Percentiles rank a stretch among this genome's conserved stretches.
phyloP scores from a whole-genome alignment of 768 basidiomycete genomes.

The Cantharellus anzutake region DNA sequence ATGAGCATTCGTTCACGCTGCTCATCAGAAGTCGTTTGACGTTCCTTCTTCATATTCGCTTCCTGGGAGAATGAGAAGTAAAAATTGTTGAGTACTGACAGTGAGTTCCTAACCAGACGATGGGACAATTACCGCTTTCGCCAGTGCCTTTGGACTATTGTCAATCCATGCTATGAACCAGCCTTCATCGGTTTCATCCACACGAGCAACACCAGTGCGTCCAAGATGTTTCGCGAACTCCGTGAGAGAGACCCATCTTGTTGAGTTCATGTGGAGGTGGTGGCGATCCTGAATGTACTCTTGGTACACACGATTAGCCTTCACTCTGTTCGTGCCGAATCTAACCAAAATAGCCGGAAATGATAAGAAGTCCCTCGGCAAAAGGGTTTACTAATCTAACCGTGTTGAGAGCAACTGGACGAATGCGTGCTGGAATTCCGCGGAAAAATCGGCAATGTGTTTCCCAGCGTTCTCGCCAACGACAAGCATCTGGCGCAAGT shows the following conservation, averaged over 20 bases:
- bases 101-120: neutral
- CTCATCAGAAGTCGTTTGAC: slow-evolving; percentile 81
- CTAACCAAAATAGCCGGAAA: neutral
- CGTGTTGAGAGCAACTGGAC: slow-evolving; percentile 75
- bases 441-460: slow-evolving; percentile 81
- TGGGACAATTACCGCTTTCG: slow-evolving; percentile 46
- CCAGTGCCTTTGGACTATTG: slow-evolving; percentile 83
- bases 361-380: neutral
- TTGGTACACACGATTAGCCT: slow-evolving; percentile 90
- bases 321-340: slow-evolving; percentile 54
- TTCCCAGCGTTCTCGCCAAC: slow-evolving; percentile 86
- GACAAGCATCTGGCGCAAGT: slow-evolving; percentile 91
- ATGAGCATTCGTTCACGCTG: slow-evolving; percentile 81
- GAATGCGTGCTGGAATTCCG: slow-evolving; percentile 80
- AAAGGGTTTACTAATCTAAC: slow-evolving; percentile 20
- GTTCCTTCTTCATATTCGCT: slow-evolving; percentile 78
- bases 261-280: slow-evolving; percentile 97
- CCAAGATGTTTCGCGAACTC: slow-evolving; percentile 88
- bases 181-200: slow-evolving; percentile 97
- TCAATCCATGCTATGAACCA: slow-evolving; percentile 98
- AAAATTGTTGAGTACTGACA: neutral
- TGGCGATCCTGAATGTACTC: slow-evolving; percentile 89
- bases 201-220: slow-evolving; percentile 64
- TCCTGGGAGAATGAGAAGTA: slow-evolving; percentile 26
- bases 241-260: slow-evolving; percentile 94